A percentile compares a stretch with the other conserved stretches of the same genome.
Evolutionary conservation across 1,139 yeast species (phyloP).

Genomic region (Saccharomyces hybrid): DNA sequence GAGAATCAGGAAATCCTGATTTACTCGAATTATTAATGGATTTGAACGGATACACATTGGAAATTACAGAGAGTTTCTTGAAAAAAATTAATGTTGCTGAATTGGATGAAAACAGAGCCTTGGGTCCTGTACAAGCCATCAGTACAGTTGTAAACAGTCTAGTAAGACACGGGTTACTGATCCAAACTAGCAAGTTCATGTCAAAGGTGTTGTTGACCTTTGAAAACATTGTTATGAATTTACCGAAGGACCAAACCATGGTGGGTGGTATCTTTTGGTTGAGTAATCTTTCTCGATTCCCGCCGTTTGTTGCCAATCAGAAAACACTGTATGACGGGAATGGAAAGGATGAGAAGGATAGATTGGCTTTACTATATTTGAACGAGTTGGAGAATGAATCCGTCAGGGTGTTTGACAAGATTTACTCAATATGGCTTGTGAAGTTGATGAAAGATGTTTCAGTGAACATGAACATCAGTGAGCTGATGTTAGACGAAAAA

Average conservation of each 20-base stretch:
- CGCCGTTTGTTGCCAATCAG: slow-evolving; percentile 57
- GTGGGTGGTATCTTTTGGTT: slow-evolving; percentile 95
- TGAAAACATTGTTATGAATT: slow-evolving; percentile 59
- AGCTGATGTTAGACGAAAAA: neutral
- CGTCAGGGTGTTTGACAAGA: neutral
- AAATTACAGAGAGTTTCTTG: slow-evolving; percentile 75
- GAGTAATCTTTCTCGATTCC: slow-evolving; percentile 87
- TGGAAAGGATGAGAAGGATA: slow-evolving; percentile 40
- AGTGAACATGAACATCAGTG: neutral
- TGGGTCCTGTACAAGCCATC: slow-evolving; percentile 90
- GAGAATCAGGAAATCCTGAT: neutral
- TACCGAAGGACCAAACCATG: slow-evolving; percentile 77
- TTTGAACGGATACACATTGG: slow-evolving; percentile 65
- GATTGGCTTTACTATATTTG: neutral
- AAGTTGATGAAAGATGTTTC: neutral
- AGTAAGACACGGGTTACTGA: slow-evolving; percentile 2
- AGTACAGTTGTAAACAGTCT: slow-evolving; percentile 73
- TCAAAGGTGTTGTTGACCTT: slow-evolving; percentile 38
- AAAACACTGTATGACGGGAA: slow-evolving; percentile 36
- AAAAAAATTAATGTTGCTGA: slow-evolving; percentile 81
- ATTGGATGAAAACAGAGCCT: slow-evolving; percentile 73
- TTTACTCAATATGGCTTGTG: neutral
- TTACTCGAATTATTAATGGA: neutral
- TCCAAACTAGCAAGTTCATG: neutral
- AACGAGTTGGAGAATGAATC: neutral